Evolutionary conservation across 2,329 filamentous ascomycete genomes (phyloP).

Genomic region (Aspergillus ochraceus): DNA sequence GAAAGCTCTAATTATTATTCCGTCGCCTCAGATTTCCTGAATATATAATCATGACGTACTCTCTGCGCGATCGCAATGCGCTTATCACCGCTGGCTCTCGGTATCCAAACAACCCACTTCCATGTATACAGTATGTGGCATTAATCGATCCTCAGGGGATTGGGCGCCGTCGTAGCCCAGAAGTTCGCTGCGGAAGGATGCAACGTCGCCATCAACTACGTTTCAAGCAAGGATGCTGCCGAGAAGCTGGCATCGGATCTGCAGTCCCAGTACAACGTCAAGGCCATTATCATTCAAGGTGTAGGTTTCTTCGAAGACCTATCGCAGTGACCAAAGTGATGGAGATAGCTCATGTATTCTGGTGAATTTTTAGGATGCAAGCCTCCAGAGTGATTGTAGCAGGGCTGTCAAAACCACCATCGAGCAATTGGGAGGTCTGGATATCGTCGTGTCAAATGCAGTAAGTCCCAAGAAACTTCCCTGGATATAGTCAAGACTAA

Average conservation of each 20-base stretch:
- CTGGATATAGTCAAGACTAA: not conserved
- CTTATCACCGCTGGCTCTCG: constrained; percentile 65
- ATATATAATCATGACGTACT: constrained; percentile 57
- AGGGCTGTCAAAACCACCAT: constrained; percentile 61
- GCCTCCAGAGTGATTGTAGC: constrained; percentile 58
- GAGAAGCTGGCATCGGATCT: constrained; percentile 59
- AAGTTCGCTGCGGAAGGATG: constrained; percentile 68
- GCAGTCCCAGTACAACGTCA: constrained; percentile 50
- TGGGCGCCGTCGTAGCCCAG: constrained; percentile 67
- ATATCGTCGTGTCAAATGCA: constrained; percentile 76
- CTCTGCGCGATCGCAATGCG: constrained; percentile 61
- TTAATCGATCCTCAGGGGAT: constrained; percentile 54
- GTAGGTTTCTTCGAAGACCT: constrained; percentile 39
- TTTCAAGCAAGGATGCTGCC: constrained; percentile 61
- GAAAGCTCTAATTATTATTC: not conserved
- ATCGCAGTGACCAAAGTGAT: not conserved
- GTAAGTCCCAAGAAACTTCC: constrained; percentile 36
- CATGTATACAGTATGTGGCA: not conserved
- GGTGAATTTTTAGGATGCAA: constrained; percentile 55
- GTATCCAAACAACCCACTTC: constrained; percentile 39
- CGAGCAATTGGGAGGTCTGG: constrained; percentile 65
- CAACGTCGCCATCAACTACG: constrained; percentile 74
- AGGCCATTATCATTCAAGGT: constrained; percentile 60
- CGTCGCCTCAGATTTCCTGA: not conserved
- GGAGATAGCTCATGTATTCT: not conserved